Evolutionary conservation across 768 basidiomycete genomes (phyloP).

Genomic region (Mycena albidolilacea): DNA sequence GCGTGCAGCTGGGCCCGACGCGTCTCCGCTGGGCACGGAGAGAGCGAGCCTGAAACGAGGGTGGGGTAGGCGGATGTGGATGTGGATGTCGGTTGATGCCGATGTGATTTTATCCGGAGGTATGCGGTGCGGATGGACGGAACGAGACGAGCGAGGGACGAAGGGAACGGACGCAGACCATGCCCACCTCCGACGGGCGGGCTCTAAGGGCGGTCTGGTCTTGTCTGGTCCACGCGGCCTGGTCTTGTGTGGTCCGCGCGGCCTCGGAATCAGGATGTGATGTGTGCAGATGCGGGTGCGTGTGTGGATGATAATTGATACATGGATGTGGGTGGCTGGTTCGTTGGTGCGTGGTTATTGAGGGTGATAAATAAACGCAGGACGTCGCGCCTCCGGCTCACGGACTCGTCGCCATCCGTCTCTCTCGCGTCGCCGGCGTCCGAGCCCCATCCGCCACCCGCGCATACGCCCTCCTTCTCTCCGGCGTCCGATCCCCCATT

Average conservation of each 20-base stretch:
- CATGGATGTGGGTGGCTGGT: background rate
- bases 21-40: background rate
- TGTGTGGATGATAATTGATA: background rate
- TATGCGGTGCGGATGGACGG: background rate
- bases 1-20: background rate
- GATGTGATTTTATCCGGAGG: background rate
- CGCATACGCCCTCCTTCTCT: background rate
- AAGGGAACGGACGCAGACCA: background rate
- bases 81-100: background rate
- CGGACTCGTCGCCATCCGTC: constrained; percentile 37
- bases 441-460: constrained; percentile 20
- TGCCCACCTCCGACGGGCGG: background rate
- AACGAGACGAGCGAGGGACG: background rate
- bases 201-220: constrained; percentile 10
- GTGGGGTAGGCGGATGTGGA: background rate
- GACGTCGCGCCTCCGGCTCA: constrained; percentile 1
- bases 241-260: background rate
- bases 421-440: constrained; percentile 25
- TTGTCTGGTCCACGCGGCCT: background rate
- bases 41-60: background rate
- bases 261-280: background rate
- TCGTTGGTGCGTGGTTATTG: background rate
- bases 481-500: constrained; percentile 26
- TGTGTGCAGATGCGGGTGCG: background rate
- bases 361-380: background rate